A percentile compares a stretch with the other conserved stretches of the same genome.
These are phyloP conservation scores for Plenodomus lindquistii DNA, from an alignment of 2,329 filamentous ascomycete genomes.

Conservation along the genomic window DNA sequence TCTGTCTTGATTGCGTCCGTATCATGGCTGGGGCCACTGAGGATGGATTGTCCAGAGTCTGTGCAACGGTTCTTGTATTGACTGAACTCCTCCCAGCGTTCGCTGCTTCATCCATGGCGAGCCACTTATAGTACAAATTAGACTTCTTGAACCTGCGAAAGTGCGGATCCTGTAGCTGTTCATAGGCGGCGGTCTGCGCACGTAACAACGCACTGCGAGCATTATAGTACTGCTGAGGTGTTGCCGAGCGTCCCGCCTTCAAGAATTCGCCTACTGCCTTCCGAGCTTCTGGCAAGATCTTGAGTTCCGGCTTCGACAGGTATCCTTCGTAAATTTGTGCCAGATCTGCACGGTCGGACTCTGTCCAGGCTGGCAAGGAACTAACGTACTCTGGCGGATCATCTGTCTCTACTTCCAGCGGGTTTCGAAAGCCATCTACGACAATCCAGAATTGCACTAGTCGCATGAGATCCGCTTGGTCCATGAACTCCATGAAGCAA, in stretches of 20 bases:
- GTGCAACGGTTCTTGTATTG: slow-evolving; percentile 30
- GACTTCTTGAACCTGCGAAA: slow-evolving; percentile 89
- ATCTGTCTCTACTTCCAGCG: slow-evolving; percentile 81
- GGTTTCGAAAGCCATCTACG: slow-evolving; percentile 93
- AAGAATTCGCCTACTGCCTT: slow-evolving; percentile 76
- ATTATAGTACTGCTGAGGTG: slow-evolving; percentile 77
- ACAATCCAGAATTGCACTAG: slow-evolving; percentile 98
- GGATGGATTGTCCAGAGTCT: slow-evolving; percentile 30
- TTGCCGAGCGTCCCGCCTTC: slow-evolving; percentile 74
- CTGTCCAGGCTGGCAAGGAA: slow-evolving; percentile 67
- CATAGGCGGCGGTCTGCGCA: slow-evolving; percentile 80
- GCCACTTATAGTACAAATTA: slow-evolving; percentile 93
- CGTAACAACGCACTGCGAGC: slow-evolving; percentile 80
- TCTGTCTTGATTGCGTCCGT: slow-evolving; percentile 53
- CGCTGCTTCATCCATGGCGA: slow-evolving; percentile 77
- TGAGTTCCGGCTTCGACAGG: slow-evolving; percentile 78
- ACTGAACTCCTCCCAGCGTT: slow-evolving; percentile 34
- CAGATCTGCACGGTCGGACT: slow-evolving; percentile 83
- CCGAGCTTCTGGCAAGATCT: slow-evolving; percentile 71
- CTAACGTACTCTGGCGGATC: slow-evolving; percentile 61
- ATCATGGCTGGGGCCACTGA: slow-evolving; percentile 42
- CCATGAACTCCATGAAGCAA: slow-evolving; percentile 99
- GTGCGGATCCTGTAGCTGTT: slow-evolving; percentile 79
- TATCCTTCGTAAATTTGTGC: slow-evolving; percentile 92
- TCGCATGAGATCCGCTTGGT: slow-evolving; percentile 81